Evolutionary conservation across 176 grass and related monocot genomes (phyloP).

Genomic region (Carex myosuroides): DNA sequence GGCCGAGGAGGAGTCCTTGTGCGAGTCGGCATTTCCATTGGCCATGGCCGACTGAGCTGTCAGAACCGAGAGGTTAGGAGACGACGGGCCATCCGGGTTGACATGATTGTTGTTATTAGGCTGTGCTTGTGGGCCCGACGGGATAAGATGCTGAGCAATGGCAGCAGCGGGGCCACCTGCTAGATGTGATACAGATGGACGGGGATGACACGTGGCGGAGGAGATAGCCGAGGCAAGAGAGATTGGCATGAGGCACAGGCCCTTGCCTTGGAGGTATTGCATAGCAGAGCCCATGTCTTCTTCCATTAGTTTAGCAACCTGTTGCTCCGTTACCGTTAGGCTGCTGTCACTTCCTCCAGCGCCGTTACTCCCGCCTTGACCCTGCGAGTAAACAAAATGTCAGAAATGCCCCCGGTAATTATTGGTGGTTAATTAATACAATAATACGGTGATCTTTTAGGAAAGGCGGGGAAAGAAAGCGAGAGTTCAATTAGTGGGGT

Average conservation of each 20-base stretch:
- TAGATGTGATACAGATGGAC: not conserved
- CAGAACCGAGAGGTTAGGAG: constrained; percentile 26
- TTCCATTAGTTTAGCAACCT: constrained; percentile 88
- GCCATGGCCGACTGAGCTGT: constrained; percentile 33
- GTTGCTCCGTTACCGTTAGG: constrained; percentile 67
- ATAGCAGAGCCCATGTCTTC: constrained; percentile 92
- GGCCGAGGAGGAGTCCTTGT: constrained; percentile 23
- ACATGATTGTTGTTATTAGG: not conserved
- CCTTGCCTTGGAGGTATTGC: constrained; percentile 97
- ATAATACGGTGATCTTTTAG: not conserved
- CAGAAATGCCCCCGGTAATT: not conserved
- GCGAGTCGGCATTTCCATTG: constrained; percentile 22
- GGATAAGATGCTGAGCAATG: constrained; percentile 6
- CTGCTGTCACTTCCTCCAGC: constrained; percentile 34
- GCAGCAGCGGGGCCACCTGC: not conserved
- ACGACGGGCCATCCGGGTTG: not conserved
- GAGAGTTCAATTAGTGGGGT: not conserved
- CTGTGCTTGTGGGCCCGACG: not conserved
- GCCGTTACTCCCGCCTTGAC: constrained; percentile 9
- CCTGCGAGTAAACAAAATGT: not conserved
- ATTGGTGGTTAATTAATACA: not conserved
- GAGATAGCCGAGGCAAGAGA: constrained; percentile 81
- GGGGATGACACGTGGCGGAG: constrained; percentile 50
- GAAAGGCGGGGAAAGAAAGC: not conserved
- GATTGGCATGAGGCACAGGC: constrained; percentile 91